Conservation (phyloP, 1,284 basidiomycete species). For the Veloporphyrellus conicus region DNA sequence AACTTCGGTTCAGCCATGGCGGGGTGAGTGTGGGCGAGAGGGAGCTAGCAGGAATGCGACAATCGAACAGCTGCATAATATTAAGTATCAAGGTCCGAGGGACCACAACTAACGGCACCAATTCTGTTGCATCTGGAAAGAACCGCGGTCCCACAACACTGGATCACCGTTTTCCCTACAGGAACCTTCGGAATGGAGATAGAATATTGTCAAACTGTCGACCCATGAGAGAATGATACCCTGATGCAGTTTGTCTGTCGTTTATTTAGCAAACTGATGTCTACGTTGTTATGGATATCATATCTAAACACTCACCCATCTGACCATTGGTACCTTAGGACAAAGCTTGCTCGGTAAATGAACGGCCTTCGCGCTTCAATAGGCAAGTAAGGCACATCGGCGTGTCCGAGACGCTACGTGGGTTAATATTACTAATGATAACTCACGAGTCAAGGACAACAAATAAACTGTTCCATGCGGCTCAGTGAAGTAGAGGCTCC, state of each 20-base stretch:
- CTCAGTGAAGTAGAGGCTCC: no score
- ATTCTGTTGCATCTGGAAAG: not conserved
- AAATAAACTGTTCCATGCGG: no score
- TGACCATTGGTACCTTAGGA: not conserved
- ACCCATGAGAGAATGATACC: not conserved
- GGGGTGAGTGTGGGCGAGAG: not conserved
- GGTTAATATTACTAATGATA: not conserved
- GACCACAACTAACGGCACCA: not conserved
- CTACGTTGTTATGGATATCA: conserved; percentile 14
- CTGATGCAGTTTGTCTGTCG: not conserved
- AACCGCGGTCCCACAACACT: not conserved
- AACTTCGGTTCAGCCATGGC: not conserved
- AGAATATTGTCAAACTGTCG: not conserved
- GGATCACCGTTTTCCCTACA: not conserved
- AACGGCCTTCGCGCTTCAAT: not conserved
- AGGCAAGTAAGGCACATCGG: not conserved
- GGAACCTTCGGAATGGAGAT: not conserved
- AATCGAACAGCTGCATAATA: not conserved
- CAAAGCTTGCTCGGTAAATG: not conserved
- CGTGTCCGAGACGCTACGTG: not conserved
- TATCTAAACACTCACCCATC: not conserved
- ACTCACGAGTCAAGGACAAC: not conserved
- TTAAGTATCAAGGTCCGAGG: conserved; percentile 4
- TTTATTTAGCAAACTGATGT: not conserved
- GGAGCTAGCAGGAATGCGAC: not conserved